A percentile compares a stretch with the other conserved stretches of the same genome.
Conservation (phyloP, 306 rosid genomes). For the Pueraria montana region DNA sequence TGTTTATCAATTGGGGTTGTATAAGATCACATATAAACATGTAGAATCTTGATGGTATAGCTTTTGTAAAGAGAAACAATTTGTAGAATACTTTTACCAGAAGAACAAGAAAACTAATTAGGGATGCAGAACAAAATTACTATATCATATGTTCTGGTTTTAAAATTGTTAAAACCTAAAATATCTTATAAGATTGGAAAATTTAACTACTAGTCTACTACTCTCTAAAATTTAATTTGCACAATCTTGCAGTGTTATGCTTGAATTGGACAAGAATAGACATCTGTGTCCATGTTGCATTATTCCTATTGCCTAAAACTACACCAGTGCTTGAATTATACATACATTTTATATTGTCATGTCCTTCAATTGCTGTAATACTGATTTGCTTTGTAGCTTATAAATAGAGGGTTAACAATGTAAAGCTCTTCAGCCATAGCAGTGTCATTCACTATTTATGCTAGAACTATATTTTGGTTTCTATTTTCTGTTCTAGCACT, state of each 20-base stretch:
- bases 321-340: neutral
- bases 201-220: neutral
- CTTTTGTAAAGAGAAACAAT: no score
- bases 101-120: neutral
- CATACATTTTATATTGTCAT: neutral
- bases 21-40: slow-evolving; percentile 7
- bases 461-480: slow-evolving; percentile 35
- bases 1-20: neutral
- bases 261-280: no score
- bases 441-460: slow-evolving; percentile 9
- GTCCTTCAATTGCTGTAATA: neutral
- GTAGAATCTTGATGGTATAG: slow-evolving; percentile 21
- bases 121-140: slow-evolving; percentile 4
- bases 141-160: neutral
- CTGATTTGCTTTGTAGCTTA: slow-evolving; percentile 26
- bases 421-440: neutral
- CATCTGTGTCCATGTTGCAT: neutral
- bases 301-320: slow-evolving; percentile 25
- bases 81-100: slow-evolving; percentile 3
- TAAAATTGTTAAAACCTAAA: no score
- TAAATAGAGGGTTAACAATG: slow-evolving; percentile 16
- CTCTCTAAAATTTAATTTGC: no score
- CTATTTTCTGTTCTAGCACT: slow-evolving; percentile 32
- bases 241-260: no score
- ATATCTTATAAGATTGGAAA: neutral